A percentile compares a stretch with the other conserved stretches of the same genome.
These are phyloP conservation scores for Polymyxa betae DNA, from an alignment of 208 protist genomes.

Conservation along the genomic window DNA sequence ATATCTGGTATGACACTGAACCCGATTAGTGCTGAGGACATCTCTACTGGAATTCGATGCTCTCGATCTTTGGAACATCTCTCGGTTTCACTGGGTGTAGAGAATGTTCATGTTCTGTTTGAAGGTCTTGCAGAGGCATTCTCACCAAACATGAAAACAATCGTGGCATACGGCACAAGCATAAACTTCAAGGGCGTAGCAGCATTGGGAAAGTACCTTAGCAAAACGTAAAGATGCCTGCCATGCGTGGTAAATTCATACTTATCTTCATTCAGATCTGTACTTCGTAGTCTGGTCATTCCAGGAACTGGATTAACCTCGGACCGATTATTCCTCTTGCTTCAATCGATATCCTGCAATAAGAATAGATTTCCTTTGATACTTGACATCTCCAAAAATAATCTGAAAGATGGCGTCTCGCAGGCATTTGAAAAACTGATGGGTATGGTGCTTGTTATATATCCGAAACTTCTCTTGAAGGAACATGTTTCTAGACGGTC, in stretches of 20 bases:
- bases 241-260: background rate
- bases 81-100: background rate
- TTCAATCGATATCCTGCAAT: background rate
- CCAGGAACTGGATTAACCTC: background rate
- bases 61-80: background rate
- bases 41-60: background rate
- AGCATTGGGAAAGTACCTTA: background rate
- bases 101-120: slow-evolving; percentile 6
- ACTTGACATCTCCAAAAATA: background rate
- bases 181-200: slow-evolving; percentile 17
- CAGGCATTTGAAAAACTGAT: background rate
- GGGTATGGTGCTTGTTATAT: background rate
- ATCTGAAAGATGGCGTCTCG: background rate
- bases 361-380: background rate
- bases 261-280: background rate
- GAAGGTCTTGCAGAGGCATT: background rate
- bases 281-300: background rate
- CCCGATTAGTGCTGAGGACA: background rate
- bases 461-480: background rate
- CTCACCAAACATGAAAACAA: background rate
- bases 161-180: background rate
- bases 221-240: background rate
- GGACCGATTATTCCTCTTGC: background rate
- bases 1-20: background rate
- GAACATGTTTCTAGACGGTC: background rate